These are phyloP conservation scores for Russula foetens DNA, from an alignment of 768 basidiomycete species.

Conservation along the genomic window DNA sequence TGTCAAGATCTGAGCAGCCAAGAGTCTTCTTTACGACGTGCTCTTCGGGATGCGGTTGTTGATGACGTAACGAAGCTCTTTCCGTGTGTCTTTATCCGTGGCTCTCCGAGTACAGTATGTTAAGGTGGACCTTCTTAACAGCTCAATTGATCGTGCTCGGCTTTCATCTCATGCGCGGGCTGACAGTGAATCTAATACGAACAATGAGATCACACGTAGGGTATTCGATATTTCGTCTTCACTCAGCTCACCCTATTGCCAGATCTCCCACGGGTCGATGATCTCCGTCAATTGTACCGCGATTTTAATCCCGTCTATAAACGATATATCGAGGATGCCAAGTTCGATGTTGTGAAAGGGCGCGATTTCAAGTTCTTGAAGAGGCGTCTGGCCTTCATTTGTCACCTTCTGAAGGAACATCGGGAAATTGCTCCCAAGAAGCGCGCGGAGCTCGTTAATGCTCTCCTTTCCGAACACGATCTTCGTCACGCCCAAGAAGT, in stretches of 20 bases:
- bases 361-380: neutral
- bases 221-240: neutral
- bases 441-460: neutral
- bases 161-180: neutral
- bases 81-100: neutral
- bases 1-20: neutral
- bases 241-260: neutral
- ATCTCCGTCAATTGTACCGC: neutral
- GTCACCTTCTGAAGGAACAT: neutral
- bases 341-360: neutral
- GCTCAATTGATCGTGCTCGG: neutral
- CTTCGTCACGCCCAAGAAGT: neutral
- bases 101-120: no score
- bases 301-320: neutral
- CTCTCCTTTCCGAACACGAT: neutral
- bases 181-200: neutral
- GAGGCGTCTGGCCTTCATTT: neutral
- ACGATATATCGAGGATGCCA: neutral
- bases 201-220: neutral
- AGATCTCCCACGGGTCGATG: neutral
- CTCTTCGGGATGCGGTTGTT: neutral
- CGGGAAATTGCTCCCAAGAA: neutral
- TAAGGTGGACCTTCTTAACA: neutral
- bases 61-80: neutral
- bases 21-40: neutral